Evolutionary conservation across 805 yeast genomes (phyloP).

Genomic region (Barnettozyma sucrosica): DNA sequence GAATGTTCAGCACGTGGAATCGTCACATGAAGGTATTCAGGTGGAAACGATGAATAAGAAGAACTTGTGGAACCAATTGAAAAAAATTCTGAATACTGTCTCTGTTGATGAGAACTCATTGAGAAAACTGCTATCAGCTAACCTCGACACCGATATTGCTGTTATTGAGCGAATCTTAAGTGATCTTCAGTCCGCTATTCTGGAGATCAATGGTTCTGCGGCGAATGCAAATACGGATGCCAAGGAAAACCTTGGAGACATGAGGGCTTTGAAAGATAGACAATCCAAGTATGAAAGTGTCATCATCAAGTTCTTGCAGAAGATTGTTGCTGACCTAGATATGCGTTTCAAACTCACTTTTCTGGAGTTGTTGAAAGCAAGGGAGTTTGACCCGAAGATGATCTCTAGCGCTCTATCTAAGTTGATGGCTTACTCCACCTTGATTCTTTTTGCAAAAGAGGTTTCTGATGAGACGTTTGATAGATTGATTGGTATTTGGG

Average conservation of each 20-base stretch:
- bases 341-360: slow-evolving; percentile 35
- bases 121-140: slow-evolving; percentile 37
- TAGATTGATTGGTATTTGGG: slow-evolving; percentile 38
- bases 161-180: slow-evolving; percentile 52
- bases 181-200: slow-evolving; percentile 57
- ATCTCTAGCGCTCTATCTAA: slow-evolving; percentile 26
- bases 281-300: slow-evolving; percentile 53
- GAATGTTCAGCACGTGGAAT: slow-evolving; percentile 66
- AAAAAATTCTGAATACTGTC: slow-evolving; percentile 63
- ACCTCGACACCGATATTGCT: slow-evolving; percentile 42
- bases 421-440: slow-evolving; percentile 41
- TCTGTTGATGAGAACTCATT: slow-evolving; percentile 55
- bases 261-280: slow-evolving; percentile 70
- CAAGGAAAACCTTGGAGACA: slow-evolving; percentile 42
- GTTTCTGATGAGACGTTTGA: slow-evolving; percentile 43
- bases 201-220: slow-evolving; percentile 45
- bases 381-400: slow-evolving; percentile 24
- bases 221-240: slow-evolving; percentile 24
- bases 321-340: slow-evolving; percentile 40
- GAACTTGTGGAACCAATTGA: slow-evolving; percentile 62
- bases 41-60: slow-evolving; percentile 79
- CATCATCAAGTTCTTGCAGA: slow-evolving; percentile 42
- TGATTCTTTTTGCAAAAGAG: slow-evolving; percentile 54
- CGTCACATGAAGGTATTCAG: slow-evolving; percentile 75
- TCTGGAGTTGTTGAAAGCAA: slow-evolving; percentile 26